Percentiles rank a stretch among this genome's conserved stretches.
Evolutionary conservation across 352 stramenopile genomes (phyloP).

Genomic region (Chrysophaeum taylorii): DNA sequence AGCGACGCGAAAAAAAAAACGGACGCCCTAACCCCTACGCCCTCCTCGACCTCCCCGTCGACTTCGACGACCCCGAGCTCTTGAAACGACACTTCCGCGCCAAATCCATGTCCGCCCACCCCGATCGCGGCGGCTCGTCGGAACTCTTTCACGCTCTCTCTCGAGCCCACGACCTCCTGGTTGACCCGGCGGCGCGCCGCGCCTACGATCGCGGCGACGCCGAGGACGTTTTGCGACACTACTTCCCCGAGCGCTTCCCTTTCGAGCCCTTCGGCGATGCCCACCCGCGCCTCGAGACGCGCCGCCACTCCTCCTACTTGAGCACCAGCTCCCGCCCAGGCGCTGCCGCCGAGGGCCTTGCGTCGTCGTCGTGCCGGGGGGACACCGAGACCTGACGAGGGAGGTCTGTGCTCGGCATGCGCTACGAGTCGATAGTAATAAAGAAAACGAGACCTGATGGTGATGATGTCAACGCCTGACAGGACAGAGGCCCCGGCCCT

Average conservation of each 20-base stretch:
- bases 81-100: not conserved
- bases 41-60: not conserved
- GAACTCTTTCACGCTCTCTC: not conserved
- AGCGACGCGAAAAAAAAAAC: too few species aligned
- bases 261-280: conserved; percentile 11
- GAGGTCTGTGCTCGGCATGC: too few species aligned
- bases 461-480: too few species aligned
- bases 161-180: not conserved
- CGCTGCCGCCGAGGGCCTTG: too few species aligned
- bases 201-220: conserved; percentile 4
- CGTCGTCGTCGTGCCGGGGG: too few species aligned
- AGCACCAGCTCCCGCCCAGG: too few species aligned
- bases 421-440: too few species aligned
- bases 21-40: not conserved
- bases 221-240: not conserved
- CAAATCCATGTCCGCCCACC: not conserved
- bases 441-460: too few species aligned
- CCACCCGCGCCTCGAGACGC: not conserved
- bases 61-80: not conserved
- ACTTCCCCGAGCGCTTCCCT: not conserved
- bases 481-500: too few species aligned
- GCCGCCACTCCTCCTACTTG: too few species aligned
- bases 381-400: too few species aligned
- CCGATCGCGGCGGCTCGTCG: not conserved
- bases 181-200: not conserved